Evolutionary conservation across 2,329 filamentous ascomycete genomes (phyloP), one percentile per base, ranked within the genome.

Genomic region (Penicillium aurantiogriseum): DNA sequence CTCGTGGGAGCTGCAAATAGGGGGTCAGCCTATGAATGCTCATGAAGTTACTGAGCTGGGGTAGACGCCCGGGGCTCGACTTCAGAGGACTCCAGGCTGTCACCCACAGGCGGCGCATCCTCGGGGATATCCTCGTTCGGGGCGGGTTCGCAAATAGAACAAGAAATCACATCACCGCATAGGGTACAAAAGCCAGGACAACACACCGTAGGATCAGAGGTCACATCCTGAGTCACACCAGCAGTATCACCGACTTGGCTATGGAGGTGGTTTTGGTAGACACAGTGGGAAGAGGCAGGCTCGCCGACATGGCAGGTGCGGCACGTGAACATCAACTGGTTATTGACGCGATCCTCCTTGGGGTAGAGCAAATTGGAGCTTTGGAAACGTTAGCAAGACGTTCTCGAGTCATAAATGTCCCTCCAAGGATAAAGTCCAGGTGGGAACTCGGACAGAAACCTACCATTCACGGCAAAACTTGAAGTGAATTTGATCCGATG

Each of bases 141-240:
- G 23, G 50, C 73, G 62, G 76, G 74, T 51, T 79, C 80, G 69
- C 83, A 86, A 57, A 77, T 73, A 51, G 74, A 75, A 73, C 83
- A 86, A 60, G 79, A 71, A 60, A 86, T 80, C 67, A 81, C 78
- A 61, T 84, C 77, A 45, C 84, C 84, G 67, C 85, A 87, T 67
- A 84, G 77, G 56, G 79, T 81, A 74, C 84, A 87, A 63, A 85
- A 75, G 58, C 74, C 76, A 53, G 81, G 79, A 64, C 74, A 57
- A 96, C 93, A 85, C 88, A 99, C 93, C 87, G 95, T 99, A 78
- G 94, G 94, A 84, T 99, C 94, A 72, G 91, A 92, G 73, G 89
- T 91, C 71, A 99, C 92, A 79, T 99, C 95, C 77, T 96, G 91
- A 61, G 93, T 97, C 69, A 97, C 93, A 79, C 95, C 94, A 58